phyloP scores from a whole-genome alignment of 257 asterid species.

The Solanum ossicruentum region DNA sequence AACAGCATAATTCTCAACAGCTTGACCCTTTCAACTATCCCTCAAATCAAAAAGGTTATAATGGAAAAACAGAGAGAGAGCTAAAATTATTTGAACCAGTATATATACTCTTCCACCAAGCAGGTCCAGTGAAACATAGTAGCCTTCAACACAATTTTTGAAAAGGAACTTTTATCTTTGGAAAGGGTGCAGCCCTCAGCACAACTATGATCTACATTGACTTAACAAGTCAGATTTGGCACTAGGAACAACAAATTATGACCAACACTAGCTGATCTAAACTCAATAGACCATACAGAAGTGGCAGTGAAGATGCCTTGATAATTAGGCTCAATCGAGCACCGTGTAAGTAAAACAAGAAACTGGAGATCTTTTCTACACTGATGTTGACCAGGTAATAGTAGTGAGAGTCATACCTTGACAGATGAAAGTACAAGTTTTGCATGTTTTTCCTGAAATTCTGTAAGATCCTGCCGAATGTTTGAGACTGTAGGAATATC shows the following conservation, averaged over 20 bases:
- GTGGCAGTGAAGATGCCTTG: not conserved
- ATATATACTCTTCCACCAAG: not conserved
- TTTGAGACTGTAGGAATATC: conserved; percentile 72
- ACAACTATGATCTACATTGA: not conserved
- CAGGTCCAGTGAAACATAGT: not conserved
- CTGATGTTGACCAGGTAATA: not conserved
- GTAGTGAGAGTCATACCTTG: conserved; percentile 39
- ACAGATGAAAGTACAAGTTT: conserved; percentile 75
- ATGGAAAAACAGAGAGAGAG: not conserved
- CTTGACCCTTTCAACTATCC: not conserved
- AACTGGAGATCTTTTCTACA: not conserved
- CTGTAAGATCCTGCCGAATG: conserved; percentile 85
- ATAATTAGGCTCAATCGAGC: not conserved
- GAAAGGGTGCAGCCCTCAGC: not conserved
- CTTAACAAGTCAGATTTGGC: not conserved
- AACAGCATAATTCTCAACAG: not conserved
- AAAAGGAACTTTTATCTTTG: not conserved
- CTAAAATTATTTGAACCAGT: not conserved
- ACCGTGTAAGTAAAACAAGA: not conserved
- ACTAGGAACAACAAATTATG: not conserved
- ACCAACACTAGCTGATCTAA: not conserved
- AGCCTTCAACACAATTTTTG: not conserved
- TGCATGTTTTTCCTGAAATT: conserved; percentile 91
- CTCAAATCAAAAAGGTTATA: not conserved
- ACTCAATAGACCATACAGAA: not conserved